Conservation (phyloP, 2,329 filamentous ascomycete genomes). For the Acephala macrosclerotiorum region DNA sequence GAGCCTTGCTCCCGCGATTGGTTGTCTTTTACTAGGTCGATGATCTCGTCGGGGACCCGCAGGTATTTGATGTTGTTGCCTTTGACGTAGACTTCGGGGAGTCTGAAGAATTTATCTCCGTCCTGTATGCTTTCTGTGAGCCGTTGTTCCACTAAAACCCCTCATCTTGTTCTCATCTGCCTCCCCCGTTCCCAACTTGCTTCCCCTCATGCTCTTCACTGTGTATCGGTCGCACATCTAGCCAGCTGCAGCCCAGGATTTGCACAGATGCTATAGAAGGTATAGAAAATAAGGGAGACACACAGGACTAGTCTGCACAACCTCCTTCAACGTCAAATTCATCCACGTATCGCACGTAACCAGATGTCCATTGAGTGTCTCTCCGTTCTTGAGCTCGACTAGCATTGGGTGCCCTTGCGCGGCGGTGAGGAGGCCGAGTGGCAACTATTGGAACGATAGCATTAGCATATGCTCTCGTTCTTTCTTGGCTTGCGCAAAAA, state of each 20-base stretch:
- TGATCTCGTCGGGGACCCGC: constrained; percentile 93
- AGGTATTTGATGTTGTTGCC: constrained; percentile 99
- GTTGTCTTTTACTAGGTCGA: constrained; percentile 94
- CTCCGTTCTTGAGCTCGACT: constrained; percentile 95
- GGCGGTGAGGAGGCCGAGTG: constrained; percentile 86
- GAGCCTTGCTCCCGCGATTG: constrained; percentile 51
- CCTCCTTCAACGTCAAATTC: constrained; percentile 97
- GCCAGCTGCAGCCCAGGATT: too few species aligned
- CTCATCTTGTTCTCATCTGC: neutral
- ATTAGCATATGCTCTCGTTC: neutral
- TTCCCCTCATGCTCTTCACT: neutral
- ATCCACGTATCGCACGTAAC: constrained; percentile 99
- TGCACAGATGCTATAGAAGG: too few species aligned
- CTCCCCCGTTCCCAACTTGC: neutral
- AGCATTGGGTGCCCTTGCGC: constrained; percentile 98
- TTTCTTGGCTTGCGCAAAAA: neutral
- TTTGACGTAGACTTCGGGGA: constrained; percentile 95
- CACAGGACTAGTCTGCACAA: constrained; percentile 91
- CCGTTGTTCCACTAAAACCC: neutral
- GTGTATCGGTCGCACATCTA: too few species aligned
- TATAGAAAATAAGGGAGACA: constrained; percentile 32
- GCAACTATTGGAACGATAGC: constrained; percentile 56
- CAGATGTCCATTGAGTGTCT: constrained; percentile 95
- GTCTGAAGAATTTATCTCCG: constrained; percentile 89
- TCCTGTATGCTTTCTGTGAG: constrained; percentile 60